Conservation (phyloP, 225 moss, liverwort and hornwort species). For the Ulota crispa region DNA sequence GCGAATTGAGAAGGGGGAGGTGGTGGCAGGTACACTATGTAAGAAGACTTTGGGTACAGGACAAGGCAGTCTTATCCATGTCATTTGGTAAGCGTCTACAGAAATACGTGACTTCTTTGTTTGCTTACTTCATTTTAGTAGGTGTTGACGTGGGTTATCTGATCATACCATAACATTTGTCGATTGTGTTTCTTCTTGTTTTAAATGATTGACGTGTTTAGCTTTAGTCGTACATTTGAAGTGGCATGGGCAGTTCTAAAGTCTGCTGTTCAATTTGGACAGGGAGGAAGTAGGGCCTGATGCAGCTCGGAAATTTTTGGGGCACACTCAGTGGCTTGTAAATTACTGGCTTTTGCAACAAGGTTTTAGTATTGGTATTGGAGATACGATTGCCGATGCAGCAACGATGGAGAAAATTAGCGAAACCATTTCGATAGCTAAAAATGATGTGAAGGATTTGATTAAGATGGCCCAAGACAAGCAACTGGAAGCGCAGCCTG, state of each 20-base stretch:
- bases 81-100: conserved; percentile 71
- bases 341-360: conserved; percentile 99
- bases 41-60: conserved; percentile 92
- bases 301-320: conserved; percentile 95
- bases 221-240: neutral
- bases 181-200: neutral
- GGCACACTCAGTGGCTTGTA: conserved; percentile 96
- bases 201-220: neutral
- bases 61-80: conserved; percentile 97
- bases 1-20: conserved; percentile 95
- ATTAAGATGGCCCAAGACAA: conserved; percentile 97
- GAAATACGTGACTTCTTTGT: neutral
- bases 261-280: conserved; percentile 10
- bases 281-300: conserved; percentile 99
- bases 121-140: neutral
- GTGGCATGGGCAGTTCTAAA: conserved; percentile 6
- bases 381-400: conserved; percentile 98
- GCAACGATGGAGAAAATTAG: conserved; percentile 99
- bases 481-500: conserved; percentile 97
- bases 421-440: conserved; percentile 93
- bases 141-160: neutral
- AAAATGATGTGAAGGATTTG: conserved; percentile 94
- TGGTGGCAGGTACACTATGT: conserved; percentile 88
- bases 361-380: conserved; percentile 98
- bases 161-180: neutral